A percentile compares a stretch with the other conserved stretches of the same genome.
Conservation (phyloP, 169 alveolate species). For the Cryptosporidium bovis region DNA sequence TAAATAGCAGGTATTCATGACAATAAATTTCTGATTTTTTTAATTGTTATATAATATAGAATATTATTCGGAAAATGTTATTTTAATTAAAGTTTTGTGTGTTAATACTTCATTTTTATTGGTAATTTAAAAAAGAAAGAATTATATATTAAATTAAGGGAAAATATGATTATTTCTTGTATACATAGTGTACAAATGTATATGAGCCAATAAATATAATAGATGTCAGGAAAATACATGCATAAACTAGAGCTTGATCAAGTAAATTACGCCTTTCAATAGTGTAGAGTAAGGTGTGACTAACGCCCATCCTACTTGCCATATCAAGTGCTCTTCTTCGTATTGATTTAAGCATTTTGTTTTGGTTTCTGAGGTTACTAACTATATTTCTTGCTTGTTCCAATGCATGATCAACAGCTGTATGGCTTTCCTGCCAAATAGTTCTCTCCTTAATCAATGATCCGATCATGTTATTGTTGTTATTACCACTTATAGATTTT, state of each 20-base stretch:
- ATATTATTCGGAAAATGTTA: no score
- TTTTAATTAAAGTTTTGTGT: no score
- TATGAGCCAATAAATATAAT: conserved; percentile 27
- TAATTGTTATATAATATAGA: no score
- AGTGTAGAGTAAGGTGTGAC: conserved; percentile 38
- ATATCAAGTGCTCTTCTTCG: conserved; percentile 57
- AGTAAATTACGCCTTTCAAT: conserved; percentile 58
- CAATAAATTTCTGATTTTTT: no score
- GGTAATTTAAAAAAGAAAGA: no score
- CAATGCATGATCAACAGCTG: conserved; percentile 56
- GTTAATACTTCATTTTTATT: no score
- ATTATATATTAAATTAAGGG: no score
- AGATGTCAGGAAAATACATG: conserved; percentile 42
- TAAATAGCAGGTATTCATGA: no score
- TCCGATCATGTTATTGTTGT: conserved; percentile 9
- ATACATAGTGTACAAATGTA: conserved; percentile 42
- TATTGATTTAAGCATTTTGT: conserved; percentile 58
- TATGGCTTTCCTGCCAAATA: conserved; percentile 67
- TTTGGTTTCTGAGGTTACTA: conserved; percentile 40
- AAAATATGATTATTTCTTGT: not conserved
- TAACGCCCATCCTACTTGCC: conserved; percentile 62
- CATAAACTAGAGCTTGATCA: conserved; percentile 61
- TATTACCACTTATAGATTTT: not conserved
- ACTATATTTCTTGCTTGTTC: conserved; percentile 70
- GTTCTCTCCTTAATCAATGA: conserved; percentile 36